Evolutionary conservation across 1,284 basidiomycete genomes (phyloP), one percentile per base, ranked within the genome.

Genomic region (Cryptococcus sp.): DNA sequence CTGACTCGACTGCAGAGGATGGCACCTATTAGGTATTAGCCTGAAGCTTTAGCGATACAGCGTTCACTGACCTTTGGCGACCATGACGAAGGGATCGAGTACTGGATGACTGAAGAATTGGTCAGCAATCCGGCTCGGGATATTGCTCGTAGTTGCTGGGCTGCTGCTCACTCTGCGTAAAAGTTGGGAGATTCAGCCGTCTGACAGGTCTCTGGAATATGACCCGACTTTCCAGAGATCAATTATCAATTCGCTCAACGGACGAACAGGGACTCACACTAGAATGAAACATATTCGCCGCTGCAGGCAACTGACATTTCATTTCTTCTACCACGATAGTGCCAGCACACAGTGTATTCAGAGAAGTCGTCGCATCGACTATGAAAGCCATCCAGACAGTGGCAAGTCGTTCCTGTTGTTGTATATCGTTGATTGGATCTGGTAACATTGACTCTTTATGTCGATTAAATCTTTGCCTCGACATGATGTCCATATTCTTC

Each of bases 301-400:
- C 63, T 1, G 67, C 66, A 0, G 73, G 73, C 3, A 75, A 57
- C 5, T 49, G 30, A 31, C 63, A 58, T 31, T 49, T 53, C 14
- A 71, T 59, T 15, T 72, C 68, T 3, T 51, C 47, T 1, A 68
- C 15, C 6, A 58, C 44, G 55, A 72, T 59, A 14, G 58, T 64
- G 2, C 63, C 62, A 5, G 57, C 52, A 68, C 67, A 73, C 30
- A 52, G 54, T 30, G 65, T 59, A 52, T 71, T 72, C 33, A 67
- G 37, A 1, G 65, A 47, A 44, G 69, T 69, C 1, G 65, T 59
- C 3, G 68, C 46, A 38, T 76, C 73, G 11, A 51, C 37, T 11
- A 71, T 49, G 50, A 70, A 71, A 0, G 71, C 61, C 49, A 68
- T 56, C 73, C 73, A 74, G 0, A 68, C 59, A 0, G 68, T 71